Conservation (phyloP, 768 basidiomycete genomes). For the Termitomyces sp. region DNA sequence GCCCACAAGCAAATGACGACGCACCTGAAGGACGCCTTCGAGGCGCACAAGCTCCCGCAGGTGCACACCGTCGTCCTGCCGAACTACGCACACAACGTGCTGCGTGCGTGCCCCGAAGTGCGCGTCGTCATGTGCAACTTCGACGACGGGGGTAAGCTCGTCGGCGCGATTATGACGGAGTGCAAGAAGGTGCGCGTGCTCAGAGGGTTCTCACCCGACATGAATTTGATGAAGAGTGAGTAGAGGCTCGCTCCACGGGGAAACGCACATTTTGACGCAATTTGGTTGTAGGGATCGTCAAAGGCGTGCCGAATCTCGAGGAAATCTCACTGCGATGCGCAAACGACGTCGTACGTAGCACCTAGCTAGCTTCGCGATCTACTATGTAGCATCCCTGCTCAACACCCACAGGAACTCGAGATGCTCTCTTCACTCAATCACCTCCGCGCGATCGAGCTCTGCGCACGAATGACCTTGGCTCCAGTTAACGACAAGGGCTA, state of each 20-base stretch:
- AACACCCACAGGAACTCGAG: no score
- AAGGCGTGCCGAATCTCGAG: background rate
- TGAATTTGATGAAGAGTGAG: conserved; percentile 22
- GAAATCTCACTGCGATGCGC: background rate
- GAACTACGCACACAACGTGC: conserved; percentile 21
- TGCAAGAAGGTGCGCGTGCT: conserved; percentile 23
- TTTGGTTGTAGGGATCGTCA: background rate
- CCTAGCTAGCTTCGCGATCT: background rate
- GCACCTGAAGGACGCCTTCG: conserved; percentile 21
- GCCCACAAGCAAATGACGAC: conserved; percentile 25
- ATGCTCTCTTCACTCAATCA: background rate
- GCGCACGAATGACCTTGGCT: no score
- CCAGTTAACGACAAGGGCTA: no score
- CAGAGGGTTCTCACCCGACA: conserved; percentile 16
- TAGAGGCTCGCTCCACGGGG: background rate
- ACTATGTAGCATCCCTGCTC: no score
- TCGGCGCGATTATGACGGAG: conserved; percentile 21
- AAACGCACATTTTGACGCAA: no score
- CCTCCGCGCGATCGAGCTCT: background rate
- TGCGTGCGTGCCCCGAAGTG: conserved; percentile 25
- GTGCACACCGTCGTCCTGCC: conserved; percentile 21
- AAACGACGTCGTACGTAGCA: background rate
- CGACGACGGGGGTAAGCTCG: conserved; percentile 19
- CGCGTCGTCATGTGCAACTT: conserved; percentile 18
- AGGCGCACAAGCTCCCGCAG: conserved; percentile 17